Base-by-base conservation (phyloP, 768 basidiomycete species). In the Strobilomyces echinocephalus region DNA sequence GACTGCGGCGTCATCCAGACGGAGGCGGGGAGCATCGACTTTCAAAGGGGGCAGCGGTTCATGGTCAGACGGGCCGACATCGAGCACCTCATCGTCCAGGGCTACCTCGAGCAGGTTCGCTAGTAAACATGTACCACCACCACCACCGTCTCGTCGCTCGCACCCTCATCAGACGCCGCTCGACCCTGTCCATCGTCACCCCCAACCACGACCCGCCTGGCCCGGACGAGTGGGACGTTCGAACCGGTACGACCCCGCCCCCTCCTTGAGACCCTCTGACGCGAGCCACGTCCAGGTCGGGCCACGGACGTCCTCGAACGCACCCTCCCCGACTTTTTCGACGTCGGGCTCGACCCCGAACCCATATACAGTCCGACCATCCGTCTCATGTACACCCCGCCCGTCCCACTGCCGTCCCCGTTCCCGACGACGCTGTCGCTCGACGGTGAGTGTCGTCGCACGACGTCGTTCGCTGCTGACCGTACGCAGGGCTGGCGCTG, bases 1-100 rank as follows among this genome's bases (percentile, higher is more conserved):
- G 94, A 97, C 63, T 93, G 92, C 59, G 95, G 97, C 3, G 82
- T 87, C 48, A 91, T 99, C 18, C 87, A 93, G 69, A 92, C 95
- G 1, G 93, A 97, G 71, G 74, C 87, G 52, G 97, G 97, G 9
- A 86, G 81, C 52, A 86, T 99, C 54, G 88, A 95, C 68, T 94
- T 98, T 65, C 80, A 81, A 64, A 89, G 86, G 69, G 95, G 94
- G 0, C 87, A 92, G 69, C 74, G 95, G 57, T 95, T 91, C 63
- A 85, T 94, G 78, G 86, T 97, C 48, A 77, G 90, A 35, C 75
- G 91, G 60, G 81, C 88, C 8, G 92, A 95, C 66, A 86, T 99
- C 56, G 97, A 99, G 68, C 87, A 95, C 68, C 77, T 98, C 60
- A 91, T 98, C 60, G 85, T 95, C 1, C 90, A 94, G 64, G 95